phyloP scores from a whole-genome alignment of 192 early-diverging fungal species.

The Gaertneriomyces semiglobifer region DNA sequence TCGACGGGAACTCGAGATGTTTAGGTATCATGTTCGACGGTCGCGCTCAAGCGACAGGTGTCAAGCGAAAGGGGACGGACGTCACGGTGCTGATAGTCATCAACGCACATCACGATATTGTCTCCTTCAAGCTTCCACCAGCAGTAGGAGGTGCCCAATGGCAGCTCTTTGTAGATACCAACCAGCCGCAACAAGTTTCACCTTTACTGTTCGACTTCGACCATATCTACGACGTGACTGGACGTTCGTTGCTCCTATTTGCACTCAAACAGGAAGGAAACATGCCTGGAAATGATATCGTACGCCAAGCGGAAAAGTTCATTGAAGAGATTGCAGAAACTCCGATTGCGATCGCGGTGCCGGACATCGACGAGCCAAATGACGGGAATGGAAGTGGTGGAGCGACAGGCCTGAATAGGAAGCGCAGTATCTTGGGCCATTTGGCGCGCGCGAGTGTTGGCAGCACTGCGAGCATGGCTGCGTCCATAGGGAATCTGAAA shows the following conservation, averaged over 20 bases:
- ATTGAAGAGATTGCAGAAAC: conserved; percentile 25
- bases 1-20: conserved; percentile 24
- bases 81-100: conserved; percentile 21
- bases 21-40: conserved; percentile 30
- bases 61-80: conserved; percentile 22
- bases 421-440: no score
- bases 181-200: conserved; percentile 15
- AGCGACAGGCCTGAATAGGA: no score
- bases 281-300: conserved; percentile 15
- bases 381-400: no score
- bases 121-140: conserved; percentile 17
- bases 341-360: conserved; percentile 15
- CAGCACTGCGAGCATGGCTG: no score
- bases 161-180: conserved; percentile 30
- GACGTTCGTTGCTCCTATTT: conserved; percentile 16
- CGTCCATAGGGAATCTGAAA: no score
- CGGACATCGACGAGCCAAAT: background rate
- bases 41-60: conserved; percentile 26
- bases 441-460: no score
- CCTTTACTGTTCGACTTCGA: conserved; percentile 18
- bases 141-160: conserved; percentile 25
- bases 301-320: conserved; percentile 23
- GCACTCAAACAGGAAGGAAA: conserved; percentile 19
- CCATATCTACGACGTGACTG: conserved; percentile 23
- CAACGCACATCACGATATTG: conserved; percentile 27